Conservation (phyloP, 345 rosid species). For the Excoecaria cochinchinensis region DNA sequence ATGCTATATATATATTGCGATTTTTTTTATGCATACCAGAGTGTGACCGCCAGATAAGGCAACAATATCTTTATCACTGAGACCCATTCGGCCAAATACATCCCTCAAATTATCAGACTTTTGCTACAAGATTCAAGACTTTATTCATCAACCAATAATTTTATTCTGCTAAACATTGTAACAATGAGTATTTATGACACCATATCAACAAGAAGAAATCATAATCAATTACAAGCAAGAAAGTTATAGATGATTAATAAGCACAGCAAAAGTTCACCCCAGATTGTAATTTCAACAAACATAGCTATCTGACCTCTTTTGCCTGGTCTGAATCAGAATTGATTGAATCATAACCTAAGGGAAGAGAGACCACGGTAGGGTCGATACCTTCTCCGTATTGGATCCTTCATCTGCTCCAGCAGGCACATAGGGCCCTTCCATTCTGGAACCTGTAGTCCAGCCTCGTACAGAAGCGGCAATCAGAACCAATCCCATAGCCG, state of each 20-base stretch:
- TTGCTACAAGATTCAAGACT: background rate
- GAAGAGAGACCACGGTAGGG: conserved; percentile 79
- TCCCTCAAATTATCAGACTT: conserved; percentile 28
- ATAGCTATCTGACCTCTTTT: conserved; percentile 18
- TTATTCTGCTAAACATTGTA: background rate
- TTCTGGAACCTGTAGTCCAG: conserved; percentile 92
- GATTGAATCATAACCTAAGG: conserved; percentile 64
- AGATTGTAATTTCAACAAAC: conserved; percentile 3
- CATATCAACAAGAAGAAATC: background rate
- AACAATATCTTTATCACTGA: conserved; percentile 27
- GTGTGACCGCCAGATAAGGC: conserved; percentile 32
- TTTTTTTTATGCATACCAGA: conserved; percentile 5
- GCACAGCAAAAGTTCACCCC: background rate
- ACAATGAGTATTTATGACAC: background rate
- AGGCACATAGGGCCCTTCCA: conserved; percentile 88
- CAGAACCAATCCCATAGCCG: conserved; percentile 83
- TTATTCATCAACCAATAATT: background rate
- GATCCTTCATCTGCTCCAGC: conserved; percentile 41
- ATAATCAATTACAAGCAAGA: conserved; percentile 13
- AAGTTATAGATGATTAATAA: background rate
- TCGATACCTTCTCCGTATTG: conserved; percentile 54
- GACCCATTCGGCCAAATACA: conserved; percentile 28
- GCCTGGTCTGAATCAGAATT: conserved; percentile 67
- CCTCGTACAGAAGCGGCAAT: conserved; percentile 80
- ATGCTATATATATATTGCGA: too few relatives aligned